Evolutionary conservation across 441 rosid genomes (phyloP), one percentile per base, ranked within the genome.

Genomic region (Kokia cookei): DNA sequence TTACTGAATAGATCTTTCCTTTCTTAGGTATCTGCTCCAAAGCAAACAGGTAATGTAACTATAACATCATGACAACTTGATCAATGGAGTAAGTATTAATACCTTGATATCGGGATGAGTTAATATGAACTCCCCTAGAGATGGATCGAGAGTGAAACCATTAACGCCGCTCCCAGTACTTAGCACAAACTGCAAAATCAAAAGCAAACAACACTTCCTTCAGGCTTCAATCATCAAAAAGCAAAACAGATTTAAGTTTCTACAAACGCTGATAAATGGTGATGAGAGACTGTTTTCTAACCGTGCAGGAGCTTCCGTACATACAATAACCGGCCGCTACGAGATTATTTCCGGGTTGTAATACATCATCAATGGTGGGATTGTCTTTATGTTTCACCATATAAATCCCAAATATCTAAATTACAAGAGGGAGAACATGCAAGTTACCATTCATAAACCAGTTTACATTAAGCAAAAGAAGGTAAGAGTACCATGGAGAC

Each of bases 281-380:
- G 48, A n/a, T 22, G 37, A 32, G 37, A 32, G 7, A 32, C 37
- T 1, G 37, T 27, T 51, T 65, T 19, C 66, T 8, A 89, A 91
- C 96, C 90, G 83, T 87, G 85, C 96, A 91, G 67, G 93, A 84
- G 81, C 93, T 87, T 71, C 93, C 96, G 76, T 91, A 91, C 93
- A 91, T 87, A 83, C 96, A 89, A 77, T 89, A 91, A 65, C 93
- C 96, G 77, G 96, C 96, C 5, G 96, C 96, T 26, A 89, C 24
- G 85, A 91, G 83, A 40, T 87, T 82, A 59, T 75, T 83, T 55
- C 96, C 96, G n/a, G 93, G 86, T 85, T 86, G 89, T 82, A 91
- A 68, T 12, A 89, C 93, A 75, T 87, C 91, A 64, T 83, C 85
- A 54, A 91, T 74, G 40, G 86, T 82, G 59, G 93, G 88, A 64